phyloP scores from a whole-genome alignment of 2,329 filamentous ascomycete species.

The Sclerotinia minor region DNA sequence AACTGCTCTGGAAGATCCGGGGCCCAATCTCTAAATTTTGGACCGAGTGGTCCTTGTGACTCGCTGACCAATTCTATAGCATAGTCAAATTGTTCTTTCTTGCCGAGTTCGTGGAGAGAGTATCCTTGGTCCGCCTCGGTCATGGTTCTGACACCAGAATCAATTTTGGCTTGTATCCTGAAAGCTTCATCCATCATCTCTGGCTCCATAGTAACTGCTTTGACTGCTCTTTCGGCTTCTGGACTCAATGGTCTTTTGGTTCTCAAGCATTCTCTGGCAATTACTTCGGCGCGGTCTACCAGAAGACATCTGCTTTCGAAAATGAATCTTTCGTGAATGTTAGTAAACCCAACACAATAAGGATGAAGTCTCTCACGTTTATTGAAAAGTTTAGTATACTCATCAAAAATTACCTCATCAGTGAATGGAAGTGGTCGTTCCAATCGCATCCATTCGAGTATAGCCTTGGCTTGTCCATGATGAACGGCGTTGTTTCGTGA shows the following conservation, averaged over 20 bases:
- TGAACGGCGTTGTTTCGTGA: neutral
- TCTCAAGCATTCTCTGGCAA: neutral
- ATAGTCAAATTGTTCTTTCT: fast-evolving
- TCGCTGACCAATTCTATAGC: neutral
- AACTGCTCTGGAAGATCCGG: fast-evolving
- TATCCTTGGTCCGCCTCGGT: neutral
- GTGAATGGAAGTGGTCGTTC: slow-evolving; percentile 14
- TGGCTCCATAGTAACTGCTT: neutral
- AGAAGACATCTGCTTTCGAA: neutral
- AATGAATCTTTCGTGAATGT: neutral
- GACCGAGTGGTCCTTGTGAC: neutral
- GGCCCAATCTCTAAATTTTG: neutral
- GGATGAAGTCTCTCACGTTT: neutral
- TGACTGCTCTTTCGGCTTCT: neutral
- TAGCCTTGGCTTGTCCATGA: neutral
- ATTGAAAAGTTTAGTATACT: neutral
- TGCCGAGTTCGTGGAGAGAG: neutral
- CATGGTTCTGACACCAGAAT: slow-evolving; percentile 4
- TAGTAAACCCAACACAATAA: slow-evolving; percentile 10
- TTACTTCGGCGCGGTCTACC: fast-evolving
- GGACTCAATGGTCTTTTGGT: fast-evolving
- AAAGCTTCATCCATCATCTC: neutral
- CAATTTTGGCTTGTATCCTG: slow-evolving; percentile 12
- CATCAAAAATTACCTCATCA: neutral
- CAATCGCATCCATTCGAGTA: neutral